Evolutionary conservation across 352 stramenopile genomes (phyloP).

Genomic region (Phytophthora constricta): DNA sequence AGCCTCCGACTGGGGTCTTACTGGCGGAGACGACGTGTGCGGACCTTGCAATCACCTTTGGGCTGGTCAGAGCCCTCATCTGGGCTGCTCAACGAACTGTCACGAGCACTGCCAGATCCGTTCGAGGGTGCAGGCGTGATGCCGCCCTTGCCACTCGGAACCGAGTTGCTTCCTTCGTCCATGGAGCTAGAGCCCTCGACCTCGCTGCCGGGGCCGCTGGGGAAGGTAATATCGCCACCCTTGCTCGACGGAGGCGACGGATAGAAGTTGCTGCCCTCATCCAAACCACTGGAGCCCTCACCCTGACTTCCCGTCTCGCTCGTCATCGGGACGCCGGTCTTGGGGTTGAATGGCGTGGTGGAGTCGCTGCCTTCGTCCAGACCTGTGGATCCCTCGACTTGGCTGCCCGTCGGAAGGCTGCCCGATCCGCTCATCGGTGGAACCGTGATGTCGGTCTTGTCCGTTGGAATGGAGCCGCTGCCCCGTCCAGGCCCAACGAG

Average conservation of each 20-base stretch:
- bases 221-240: not conserved
- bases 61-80: not conserved
- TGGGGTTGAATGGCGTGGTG: not conserved
- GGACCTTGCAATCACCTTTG: slow-evolving; percentile 7
- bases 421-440: not conserved
- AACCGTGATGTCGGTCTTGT: slow-evolving; percentile 8
- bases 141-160: slow-evolving; percentile 8
- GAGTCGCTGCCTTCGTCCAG: slow-evolving; percentile 15
- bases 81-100: not conserved
- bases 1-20: slow-evolving; percentile 2
- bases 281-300: slow-evolving; percentile 5
- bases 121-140: slow-evolving; percentile 8
- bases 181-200: slow-evolving; percentile 15
- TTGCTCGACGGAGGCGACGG: not conserved
- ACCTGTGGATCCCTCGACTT: slow-evolving; percentile 3
- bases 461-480: slow-evolving; percentile 6
- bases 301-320: not conserved
- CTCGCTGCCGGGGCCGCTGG: slow-evolving; percentile 7
- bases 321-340: not conserved
- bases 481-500: too few species aligned
- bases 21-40: slow-evolving; percentile 29
- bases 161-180: slow-evolving; percentile 12
- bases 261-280: slow-evolving; percentile 15
- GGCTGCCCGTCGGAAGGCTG: not conserved
- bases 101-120: slow-evolving; percentile 9